A percentile compares a stretch with the other conserved stretches of the same genome.
Evolutionary conservation across 2,329 filamentous ascomycete species (phyloP).

Genomic region (Phyllosticta citribraziliensis): DNA sequence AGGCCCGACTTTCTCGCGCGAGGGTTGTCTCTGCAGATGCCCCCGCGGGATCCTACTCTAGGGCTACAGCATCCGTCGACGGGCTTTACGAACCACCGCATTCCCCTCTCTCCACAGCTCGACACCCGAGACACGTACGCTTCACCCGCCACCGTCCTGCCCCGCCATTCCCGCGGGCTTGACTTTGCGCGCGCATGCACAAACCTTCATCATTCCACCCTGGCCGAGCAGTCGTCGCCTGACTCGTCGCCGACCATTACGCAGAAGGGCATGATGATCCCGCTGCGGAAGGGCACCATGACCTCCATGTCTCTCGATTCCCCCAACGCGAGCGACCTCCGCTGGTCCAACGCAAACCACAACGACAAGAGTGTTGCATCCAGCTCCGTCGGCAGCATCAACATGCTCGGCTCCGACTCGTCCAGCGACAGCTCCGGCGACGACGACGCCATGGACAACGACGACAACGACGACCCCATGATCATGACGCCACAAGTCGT

Average conservation of each 20-base stretch:
- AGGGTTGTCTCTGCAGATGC: constrained; percentile 62
- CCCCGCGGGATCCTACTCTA: constrained; percentile 37
- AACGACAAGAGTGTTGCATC: constrained; percentile 40
- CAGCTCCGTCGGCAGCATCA: constrained; percentile 71
- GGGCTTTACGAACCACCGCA: constrained; percentile 43
- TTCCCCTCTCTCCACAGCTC: constrained; percentile 74
- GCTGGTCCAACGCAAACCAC: constrained; percentile 57
- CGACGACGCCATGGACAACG: constrained; percentile 38
- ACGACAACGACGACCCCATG: constrained; percentile 56
- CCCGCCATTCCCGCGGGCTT: constrained; percentile 76
- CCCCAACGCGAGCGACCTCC: constrained; percentile 49
- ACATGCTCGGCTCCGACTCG: constrained; percentile 69
- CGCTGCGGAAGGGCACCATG: constrained; percentile 39
- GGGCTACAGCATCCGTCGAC: constrained; percentile 35
- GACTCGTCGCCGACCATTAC: constrained; percentile 83
- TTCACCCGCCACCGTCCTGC: constrained; percentile 78
- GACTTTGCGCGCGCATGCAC: constrained; percentile 92
- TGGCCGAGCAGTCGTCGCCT: constrained; percentile 78
- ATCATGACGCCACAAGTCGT: constrained; percentile 71
- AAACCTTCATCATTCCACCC: constrained; percentile 87
- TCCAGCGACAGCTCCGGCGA: constrained; percentile 59
- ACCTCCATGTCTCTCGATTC: constrained; percentile 45
- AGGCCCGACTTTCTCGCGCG: constrained; percentile 53
- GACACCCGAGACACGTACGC: constrained; percentile 78
- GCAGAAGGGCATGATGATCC: constrained; percentile 54